These are phyloP conservation scores for Carex kokanica DNA, from an alignment of 176 grass and related monocot species.

Conservation along the genomic window DNA sequence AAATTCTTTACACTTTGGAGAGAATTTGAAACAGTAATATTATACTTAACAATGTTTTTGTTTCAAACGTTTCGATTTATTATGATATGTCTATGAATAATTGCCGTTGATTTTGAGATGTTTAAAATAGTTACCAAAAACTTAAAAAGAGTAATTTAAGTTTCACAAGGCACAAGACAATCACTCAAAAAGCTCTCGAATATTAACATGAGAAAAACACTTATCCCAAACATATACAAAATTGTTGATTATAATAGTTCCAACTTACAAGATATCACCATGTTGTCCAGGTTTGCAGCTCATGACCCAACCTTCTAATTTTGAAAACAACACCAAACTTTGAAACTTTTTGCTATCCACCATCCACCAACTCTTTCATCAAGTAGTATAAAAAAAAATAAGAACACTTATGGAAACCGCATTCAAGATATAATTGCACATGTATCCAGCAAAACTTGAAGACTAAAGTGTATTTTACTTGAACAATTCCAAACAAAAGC, in stretches of 20 bases:
- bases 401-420: background rate
- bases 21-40: too few species aligned
- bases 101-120: background rate
- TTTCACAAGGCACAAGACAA: background rate
- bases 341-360: background rate
- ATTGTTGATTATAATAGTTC: background rate
- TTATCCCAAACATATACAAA: background rate
- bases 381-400: background rate
- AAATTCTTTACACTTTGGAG: background rate
- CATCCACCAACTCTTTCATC: background rate
- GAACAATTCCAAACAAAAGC: background rate
- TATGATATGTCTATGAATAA: background rate
- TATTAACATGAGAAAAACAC: background rate
- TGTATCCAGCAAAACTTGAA: background rate
- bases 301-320: background rate
- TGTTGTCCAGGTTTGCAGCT: background rate
- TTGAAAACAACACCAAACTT: background rate
- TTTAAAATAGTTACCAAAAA: background rate
- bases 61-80: background rate
- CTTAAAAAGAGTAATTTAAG: background rate
- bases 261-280: background rate
- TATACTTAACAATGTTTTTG: background rate
- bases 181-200: background rate
- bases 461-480: background rate
- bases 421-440: background rate